Conservation (phyloP, 768 basidiomycete genomes). For the Hirschioporus abietinus region DNA sequence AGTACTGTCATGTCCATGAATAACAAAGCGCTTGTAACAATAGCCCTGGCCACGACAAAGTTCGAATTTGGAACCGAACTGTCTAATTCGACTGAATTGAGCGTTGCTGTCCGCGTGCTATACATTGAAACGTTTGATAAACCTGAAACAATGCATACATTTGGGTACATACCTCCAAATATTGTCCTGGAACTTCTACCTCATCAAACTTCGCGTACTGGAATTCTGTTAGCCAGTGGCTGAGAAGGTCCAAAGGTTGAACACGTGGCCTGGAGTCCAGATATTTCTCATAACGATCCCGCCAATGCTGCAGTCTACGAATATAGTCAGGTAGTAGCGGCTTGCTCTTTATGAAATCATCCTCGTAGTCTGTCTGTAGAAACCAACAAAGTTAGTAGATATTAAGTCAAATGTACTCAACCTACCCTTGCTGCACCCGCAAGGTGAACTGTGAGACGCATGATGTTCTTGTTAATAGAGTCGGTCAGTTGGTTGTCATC, state of each 20-base stretch:
- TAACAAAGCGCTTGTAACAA: slow-evolving; percentile 85
- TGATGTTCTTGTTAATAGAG: slow-evolving; percentile 50
- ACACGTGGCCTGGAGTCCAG: slow-evolving; percentile 79
- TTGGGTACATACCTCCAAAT: slow-evolving; percentile 67
- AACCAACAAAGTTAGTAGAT: background rate
- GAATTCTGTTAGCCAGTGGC: slow-evolving; percentile 95
- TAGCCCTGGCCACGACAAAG: slow-evolving; percentile 81
- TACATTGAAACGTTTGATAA: slow-evolving; percentile 3
- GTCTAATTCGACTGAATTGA: slow-evolving; percentile 84
- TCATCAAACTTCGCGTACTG: slow-evolving; percentile 97
- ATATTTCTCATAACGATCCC: slow-evolving; percentile 80
- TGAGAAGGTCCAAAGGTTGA: slow-evolving; percentile 80
- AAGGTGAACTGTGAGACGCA: slow-evolving; percentile 57
- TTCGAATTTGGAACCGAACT: slow-evolving; percentile 88
- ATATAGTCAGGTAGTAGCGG: slow-evolving; percentile 86
- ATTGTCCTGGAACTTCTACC: slow-evolving; percentile 98
- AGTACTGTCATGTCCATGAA: slow-evolving; percentile 90
- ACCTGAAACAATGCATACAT: background rate
- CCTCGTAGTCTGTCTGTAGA: slow-evolving; percentile 78
- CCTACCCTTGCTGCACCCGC: slow-evolving; percentile 53
- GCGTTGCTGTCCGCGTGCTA: slow-evolving; percentile 95
- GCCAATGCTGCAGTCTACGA: slow-evolving; percentile 84
- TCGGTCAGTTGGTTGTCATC: slow-evolving; percentile 62
- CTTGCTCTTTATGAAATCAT: slow-evolving; percentile 79
- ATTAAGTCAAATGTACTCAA: slow-evolving; percentile 9